Evolutionary conservation across 2,329 filamentous ascomycete genomes (phyloP).

Genomic region (Pyricularia sp.): DNA sequence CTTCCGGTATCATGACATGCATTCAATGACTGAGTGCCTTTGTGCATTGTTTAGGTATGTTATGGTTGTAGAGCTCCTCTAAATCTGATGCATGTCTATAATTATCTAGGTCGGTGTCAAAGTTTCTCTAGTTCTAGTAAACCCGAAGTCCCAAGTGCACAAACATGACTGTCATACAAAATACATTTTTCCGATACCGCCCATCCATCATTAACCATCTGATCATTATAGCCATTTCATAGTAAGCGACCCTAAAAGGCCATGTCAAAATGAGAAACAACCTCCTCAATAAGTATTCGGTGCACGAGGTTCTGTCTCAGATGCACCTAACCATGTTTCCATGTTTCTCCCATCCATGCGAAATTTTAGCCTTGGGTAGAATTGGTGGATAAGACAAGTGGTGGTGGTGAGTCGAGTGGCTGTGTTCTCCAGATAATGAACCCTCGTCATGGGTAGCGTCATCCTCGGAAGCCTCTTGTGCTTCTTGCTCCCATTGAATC

Average conservation of each 20-base stretch:
- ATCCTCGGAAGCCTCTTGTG: background rate
- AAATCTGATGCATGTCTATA: background rate
- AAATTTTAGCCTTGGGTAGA: conserved; percentile 3
- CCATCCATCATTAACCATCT: background rate
- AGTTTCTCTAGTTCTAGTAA: background rate
- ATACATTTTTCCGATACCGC: background rate
- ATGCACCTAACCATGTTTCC: background rate
- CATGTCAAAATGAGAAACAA: background rate
- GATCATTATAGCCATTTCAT: background rate
- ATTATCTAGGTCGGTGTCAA: background rate
- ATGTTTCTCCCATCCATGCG: conserved; percentile 2
- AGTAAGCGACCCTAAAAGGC: background rate
- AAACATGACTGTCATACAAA: background rate
- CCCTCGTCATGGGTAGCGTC: background rate
- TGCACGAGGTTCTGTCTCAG: background rate
- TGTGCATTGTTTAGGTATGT: no score
- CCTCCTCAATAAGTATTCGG: background rate
- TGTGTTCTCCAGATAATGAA: background rate
- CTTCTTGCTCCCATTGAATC: conserved; percentile 2
- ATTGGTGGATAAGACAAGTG: conserved; percentile 1
- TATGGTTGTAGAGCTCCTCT: no score
- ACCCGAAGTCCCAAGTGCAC: background rate
- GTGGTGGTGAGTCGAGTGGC: background rate
- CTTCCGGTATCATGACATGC: background rate
- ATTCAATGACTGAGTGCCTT: background rate